These are phyloP conservation scores for Wallemia hederae DNA, from an alignment of 1,284 basidiomycete genomes.

Conservation along the genomic window DNA sequence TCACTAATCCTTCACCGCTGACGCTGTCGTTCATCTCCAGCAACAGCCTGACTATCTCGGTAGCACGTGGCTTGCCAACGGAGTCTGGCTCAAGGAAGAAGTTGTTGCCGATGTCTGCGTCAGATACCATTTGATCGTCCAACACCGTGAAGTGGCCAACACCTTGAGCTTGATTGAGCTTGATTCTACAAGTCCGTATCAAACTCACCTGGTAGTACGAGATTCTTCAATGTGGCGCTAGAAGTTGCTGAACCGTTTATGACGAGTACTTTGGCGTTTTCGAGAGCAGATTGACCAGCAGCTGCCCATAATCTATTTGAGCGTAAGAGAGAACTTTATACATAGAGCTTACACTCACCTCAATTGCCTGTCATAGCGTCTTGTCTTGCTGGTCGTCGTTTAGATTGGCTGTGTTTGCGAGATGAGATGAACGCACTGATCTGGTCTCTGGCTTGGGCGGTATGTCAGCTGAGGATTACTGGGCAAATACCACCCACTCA, in stretches of 20 bases:
- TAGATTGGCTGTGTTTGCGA: background rate
- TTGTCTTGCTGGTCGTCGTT: slow-evolving; percentile 26
- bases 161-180: slow-evolving; percentile 16
- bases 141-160: slow-evolving; percentile 72
- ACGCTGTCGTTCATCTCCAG: slow-evolving; percentile 69
- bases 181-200: background rate
- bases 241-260: slow-evolving; percentile 50
- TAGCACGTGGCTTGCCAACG: slow-evolving; percentile 47
- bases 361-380: slow-evolving; percentile 71
- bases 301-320: slow-evolving; percentile 60
- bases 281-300: slow-evolving; percentile 70
- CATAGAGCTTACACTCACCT: slow-evolving; percentile 24
- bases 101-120: slow-evolving; percentile 70
- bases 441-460: background rate
- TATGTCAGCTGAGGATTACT: background rate
- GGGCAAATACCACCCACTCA: background rate
- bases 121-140: slow-evolving; percentile 30
- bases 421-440: background rate
- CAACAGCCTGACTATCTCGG: slow-evolving; percentile 45
- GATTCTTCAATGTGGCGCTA: slow-evolving; percentile 68
- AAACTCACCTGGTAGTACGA: slow-evolving; percentile 47
- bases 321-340: background rate
- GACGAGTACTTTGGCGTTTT: slow-evolving; percentile 52
- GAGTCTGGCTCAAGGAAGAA: slow-evolving; percentile 63
- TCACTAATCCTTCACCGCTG: slow-evolving; percentile 33